phyloP scores from a whole-genome alignment of 352 stramenopile species.

The Pythium monospermum region DNA sequence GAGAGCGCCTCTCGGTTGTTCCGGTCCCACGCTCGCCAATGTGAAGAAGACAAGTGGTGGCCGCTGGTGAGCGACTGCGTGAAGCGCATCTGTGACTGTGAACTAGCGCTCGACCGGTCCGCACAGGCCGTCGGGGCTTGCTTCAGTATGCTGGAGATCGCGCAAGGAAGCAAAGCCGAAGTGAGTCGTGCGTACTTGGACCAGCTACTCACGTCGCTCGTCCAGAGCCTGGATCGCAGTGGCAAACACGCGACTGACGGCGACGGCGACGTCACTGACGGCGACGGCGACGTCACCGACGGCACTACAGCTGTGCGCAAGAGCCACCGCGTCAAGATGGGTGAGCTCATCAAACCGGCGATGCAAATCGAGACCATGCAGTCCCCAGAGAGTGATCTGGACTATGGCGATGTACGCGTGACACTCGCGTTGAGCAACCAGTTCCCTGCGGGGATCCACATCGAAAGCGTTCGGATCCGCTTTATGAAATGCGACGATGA shows the following conservation, averaged over 20 bases:
- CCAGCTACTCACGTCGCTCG: slow-evolving; percentile 39
- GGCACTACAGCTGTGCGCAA: not conserved
- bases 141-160: slow-evolving; percentile 56
- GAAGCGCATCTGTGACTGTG: slow-evolving; percentile 46
- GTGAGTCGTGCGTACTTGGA: slow-evolving; percentile 45
- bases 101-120: slow-evolving; percentile 47
- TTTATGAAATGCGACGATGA: slow-evolving; percentile 19
- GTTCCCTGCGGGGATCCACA: slow-evolving; percentile 49
- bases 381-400: slow-evolving; percentile 28
- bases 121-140: slow-evolving; percentile 51
- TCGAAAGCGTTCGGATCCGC: slow-evolving; percentile 46
- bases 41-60: slow-evolving; percentile 78
- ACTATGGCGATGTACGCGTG: slow-evolving; percentile 56
- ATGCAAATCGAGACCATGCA: slow-evolving; percentile 57
- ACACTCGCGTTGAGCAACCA: slow-evolving; percentile 48
- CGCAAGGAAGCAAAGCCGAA: slow-evolving; percentile 39
- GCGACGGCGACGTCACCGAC: too few relatives aligned
- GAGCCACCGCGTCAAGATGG: slow-evolving; percentile 35
- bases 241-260: slow-evolving; percentile 6
- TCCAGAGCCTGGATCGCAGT: slow-evolving; percentile 28
- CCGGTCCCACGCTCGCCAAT: slow-evolving; percentile 63
- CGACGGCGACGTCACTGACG: too few relatives aligned
- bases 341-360: slow-evolving; percentile 42
- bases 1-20: slow-evolving; percentile 61
- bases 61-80: slow-evolving; percentile 46